Conservation (phyloP, 2,329 filamentous ascomycete species). For the Penicillium sp. region DNA sequence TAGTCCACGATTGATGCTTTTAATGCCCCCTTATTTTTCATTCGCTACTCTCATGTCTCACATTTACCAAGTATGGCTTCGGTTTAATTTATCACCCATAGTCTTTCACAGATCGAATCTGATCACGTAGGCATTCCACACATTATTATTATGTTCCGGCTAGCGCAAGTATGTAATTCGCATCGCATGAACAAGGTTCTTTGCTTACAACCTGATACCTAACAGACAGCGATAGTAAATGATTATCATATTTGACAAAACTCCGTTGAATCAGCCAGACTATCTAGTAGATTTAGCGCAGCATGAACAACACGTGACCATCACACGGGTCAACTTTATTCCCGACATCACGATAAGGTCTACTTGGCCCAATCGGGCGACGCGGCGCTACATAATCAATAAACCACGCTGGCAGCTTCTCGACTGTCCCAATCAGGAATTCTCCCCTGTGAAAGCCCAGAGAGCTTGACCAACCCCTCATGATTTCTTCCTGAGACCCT, state of each 20-base stretch:
- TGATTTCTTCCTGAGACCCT: conserved; percentile 4
- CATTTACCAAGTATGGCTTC: too few species aligned
- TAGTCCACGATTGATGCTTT: not conserved
- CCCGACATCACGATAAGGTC: conserved; percentile 15
- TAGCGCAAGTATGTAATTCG: too few species aligned
- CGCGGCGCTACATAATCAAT: conserved; percentile 1
- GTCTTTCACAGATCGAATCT: too few species aligned
- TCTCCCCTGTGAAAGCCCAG: not conserved
- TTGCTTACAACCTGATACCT: too few species aligned
- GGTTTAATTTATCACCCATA: too few species aligned
- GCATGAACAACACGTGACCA: conserved; percentile 15
- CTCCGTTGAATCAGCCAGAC: not conserved
- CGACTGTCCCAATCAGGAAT: not conserved
- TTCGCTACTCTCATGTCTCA: not conserved
- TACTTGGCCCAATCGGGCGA: conserved; percentile 13
- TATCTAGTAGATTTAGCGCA: not conserved
- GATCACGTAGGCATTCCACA: too few species aligned
- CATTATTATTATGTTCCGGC: too few species aligned
- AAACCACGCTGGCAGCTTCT: not conserved
- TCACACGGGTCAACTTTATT: conserved; percentile 16
- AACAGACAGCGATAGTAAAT: too few species aligned
- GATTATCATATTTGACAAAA: too few species aligned
- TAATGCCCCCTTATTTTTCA: not conserved
- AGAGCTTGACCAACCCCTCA: conserved; percentile 3
- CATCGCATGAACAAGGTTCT: too few species aligned